Evolutionary conservation across 2,329 filamentous ascomycete genomes (phyloP), one percentile per base, ranked within the genome.

Genomic region (Trichophyton schoenleinii): DNA sequence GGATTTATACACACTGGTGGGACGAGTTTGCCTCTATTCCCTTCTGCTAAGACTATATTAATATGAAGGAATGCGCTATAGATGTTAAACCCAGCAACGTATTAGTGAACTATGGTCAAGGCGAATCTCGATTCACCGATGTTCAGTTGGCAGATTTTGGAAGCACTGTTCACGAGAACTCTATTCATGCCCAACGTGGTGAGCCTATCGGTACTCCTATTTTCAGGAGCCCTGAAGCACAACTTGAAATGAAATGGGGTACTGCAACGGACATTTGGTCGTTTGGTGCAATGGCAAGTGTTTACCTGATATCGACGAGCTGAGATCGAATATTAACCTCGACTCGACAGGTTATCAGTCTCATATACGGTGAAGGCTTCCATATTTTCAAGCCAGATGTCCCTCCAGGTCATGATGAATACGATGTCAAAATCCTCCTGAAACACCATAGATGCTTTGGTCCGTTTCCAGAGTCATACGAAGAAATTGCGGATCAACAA

Each of bases 221-320:
- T n/a, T 67, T 64, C 58, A 60, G 65, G 46, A 65, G 62, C 48
- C 66, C 65, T 0, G 63, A 67, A 58, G 64, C 60, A 25, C 61
- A 65, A 15, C 42, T 67, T 15, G 58, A 62, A 38, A 57, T 66
- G 55, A 42, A 61, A 63, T 70, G 67, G 68, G 62, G 64, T 28
- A 66, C 68, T 13, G 22, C 62, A 22, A 66, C 67, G 25, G 66
- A 71, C 49, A 70, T 70, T 46, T 70, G 65, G 69, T 68, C 66
- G 8, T 69, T 68, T 62, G 65, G 66, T 7, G 61, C 66, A 49
- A 64, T 65, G 57, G 68, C 15, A 34, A 18, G 41, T 8, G 18
- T n/a, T 36, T 64, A 55, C 62, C 28, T 31, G 6, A 31, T 31
- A 31, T 31, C 28, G 28, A 31, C 28, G 28, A 31, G 28, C 28